Evolutionary conservation across 2,329 filamentous ascomycete genomes (phyloP).

Genomic region (Fusarium duplospermum): DNA sequence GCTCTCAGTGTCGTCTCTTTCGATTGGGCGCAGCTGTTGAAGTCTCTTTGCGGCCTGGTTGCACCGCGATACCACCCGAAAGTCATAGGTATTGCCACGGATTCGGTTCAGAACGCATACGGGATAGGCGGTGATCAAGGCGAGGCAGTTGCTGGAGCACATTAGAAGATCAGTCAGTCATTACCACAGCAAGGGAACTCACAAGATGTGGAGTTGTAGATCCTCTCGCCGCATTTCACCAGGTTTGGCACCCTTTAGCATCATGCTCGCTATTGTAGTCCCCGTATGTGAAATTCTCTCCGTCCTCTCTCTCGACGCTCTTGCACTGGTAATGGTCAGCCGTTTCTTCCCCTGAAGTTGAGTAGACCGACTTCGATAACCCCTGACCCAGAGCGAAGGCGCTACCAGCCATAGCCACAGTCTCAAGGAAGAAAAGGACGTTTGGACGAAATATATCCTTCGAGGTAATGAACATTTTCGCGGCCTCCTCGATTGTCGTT

Average conservation of each 20-base stretch:
- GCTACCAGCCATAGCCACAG: slow-evolving; percentile 8
- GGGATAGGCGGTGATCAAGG: slow-evolving; percentile 41
- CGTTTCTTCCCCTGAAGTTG: background rate
- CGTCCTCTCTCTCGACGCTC: slow-evolving; percentile 38
- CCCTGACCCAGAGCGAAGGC: slow-evolving; percentile 40
- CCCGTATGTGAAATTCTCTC: slow-evolving; percentile 32
- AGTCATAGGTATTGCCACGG: slow-evolving; percentile 40
- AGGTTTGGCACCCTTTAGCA: slow-evolving; percentile 35
- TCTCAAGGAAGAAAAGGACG: slow-evolving; percentile 19
- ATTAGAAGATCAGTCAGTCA: slow-evolving; percentile 5
- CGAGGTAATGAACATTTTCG: background rate
- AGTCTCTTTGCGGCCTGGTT: slow-evolving; percentile 28
- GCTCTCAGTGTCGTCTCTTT: background rate
- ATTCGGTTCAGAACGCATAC: slow-evolving; percentile 43
- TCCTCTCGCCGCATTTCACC: background rate
- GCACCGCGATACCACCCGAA: slow-evolving; percentile 40
- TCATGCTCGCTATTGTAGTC: slow-evolving; percentile 32
- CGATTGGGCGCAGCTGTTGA: slow-evolving; percentile 19
- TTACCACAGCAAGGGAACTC: background rate
- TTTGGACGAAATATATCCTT: background rate
- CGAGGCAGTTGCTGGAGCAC: slow-evolving; percentile 41
- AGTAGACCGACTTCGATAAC: slow-evolving; percentile 24
- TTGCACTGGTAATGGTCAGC: slow-evolving; percentile 21
- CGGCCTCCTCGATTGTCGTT: background rate
- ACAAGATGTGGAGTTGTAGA: slow-evolving; percentile 42